These are phyloP conservation scores for Paraphaeosphaeria sporulosa DNA, from an alignment of 2,329 filamentous ascomycete species.

Conservation along the genomic window DNA sequence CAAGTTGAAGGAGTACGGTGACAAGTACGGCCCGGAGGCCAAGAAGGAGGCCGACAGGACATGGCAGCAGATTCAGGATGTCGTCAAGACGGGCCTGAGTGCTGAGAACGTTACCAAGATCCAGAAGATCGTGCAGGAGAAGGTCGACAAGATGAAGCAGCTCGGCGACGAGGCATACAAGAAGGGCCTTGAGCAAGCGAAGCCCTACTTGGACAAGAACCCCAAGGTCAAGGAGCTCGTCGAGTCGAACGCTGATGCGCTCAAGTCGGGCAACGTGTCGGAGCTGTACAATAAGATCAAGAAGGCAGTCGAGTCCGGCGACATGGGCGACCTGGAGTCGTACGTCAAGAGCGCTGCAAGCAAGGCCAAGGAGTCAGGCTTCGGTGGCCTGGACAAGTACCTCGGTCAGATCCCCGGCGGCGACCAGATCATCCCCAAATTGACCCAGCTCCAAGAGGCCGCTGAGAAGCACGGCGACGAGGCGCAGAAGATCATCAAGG, in stretches of 20 bases:
- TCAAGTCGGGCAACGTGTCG: constrained; percentile 72
- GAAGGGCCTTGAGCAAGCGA: constrained; percentile 73
- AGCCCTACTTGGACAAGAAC: constrained; percentile 77
- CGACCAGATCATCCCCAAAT: constrained; percentile 69
- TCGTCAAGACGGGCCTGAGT: constrained; percentile 68
- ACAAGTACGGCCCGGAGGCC: constrained; percentile 75
- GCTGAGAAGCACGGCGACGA: constrained; percentile 73
- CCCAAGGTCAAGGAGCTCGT: constrained; percentile 77
- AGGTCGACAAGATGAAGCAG: constrained; percentile 70
- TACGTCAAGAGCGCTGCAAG: constrained; percentile 67
- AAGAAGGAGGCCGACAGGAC: constrained; percentile 79
- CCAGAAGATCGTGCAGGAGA: constrained; percentile 72
- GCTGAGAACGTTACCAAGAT: constrained; percentile 63
- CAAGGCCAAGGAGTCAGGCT: constrained; percentile 64
- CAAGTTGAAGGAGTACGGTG: constrained; percentile 72
- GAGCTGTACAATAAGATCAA: constrained; percentile 71
- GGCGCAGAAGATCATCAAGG: constrained; percentile 72
- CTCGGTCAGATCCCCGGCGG: constrained; percentile 71
- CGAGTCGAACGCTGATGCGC: constrained; percentile 71
- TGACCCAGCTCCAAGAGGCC: constrained; percentile 70
- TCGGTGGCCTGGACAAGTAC: constrained; percentile 65
- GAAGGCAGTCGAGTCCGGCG: constrained; percentile 67
- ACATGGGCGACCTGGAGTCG: constrained; percentile 65
- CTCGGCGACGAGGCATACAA: constrained; percentile 76
- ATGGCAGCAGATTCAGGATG: constrained; percentile 70